Evolutionary conservation across 148 eudicot species (phyloP).

Genomic region (Diospyros kaki): DNA sequence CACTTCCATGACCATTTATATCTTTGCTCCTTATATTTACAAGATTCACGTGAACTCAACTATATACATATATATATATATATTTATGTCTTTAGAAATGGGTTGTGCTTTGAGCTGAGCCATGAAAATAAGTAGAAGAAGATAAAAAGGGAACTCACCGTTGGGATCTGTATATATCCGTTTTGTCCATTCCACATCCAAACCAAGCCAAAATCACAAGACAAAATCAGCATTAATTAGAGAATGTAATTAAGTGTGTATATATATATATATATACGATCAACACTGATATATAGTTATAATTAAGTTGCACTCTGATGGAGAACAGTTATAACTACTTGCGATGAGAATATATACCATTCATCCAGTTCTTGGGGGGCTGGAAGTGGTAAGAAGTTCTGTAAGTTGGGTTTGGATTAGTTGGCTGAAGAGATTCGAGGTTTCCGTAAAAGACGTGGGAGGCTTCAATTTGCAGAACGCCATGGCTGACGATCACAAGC

Average conservation of each 20-base stretch:
- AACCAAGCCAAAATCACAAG: background rate
- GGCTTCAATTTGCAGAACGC: constrained; percentile 22
- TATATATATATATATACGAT: background rate
- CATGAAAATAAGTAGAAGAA: no score
- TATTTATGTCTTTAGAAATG: background rate
- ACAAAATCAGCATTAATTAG: background rate
- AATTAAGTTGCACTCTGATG: background rate
- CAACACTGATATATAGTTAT: no score
- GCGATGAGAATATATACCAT: constrained; percentile 31
- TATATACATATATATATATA: background rate
- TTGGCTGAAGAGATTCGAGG: constrained; percentile 1
- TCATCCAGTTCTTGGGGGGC: constrained; percentile 70
- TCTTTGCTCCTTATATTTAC: background rate
- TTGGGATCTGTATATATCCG: constrained; percentile 49
- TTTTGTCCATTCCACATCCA: constrained; percentile 16
- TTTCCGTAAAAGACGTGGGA: constrained; percentile 23
- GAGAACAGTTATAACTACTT: background rate
- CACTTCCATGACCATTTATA: background rate
- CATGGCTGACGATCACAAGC: constrained; percentile 3
- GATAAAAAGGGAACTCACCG: constrained; percentile 30
- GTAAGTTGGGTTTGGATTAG: constrained; percentile 24
- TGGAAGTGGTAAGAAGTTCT: constrained; percentile 64
- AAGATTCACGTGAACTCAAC: constrained; percentile 1
- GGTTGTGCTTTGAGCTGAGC: background rate
- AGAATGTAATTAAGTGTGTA: background rate